Base-by-base conservation (phyloP, 139 green algal genomes). In the Coccomyxa sp. region DNA sequence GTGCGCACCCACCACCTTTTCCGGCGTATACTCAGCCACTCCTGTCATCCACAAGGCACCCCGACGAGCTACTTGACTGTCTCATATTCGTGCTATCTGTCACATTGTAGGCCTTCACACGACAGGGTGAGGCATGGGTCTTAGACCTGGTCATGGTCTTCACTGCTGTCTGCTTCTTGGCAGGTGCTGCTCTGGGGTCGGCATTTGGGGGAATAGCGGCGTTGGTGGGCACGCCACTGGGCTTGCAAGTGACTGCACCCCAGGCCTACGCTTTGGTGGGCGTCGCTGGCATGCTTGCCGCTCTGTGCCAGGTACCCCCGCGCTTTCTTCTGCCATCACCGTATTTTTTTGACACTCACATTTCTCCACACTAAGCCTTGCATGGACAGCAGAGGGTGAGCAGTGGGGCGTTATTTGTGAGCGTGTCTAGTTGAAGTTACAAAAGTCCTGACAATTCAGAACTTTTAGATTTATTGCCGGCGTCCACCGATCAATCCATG, bases 271-370 rank as follows among this genome's bases (percentile, higher is more conserved):
- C 92, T 12, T 85, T 97, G 23, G 92, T 96, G 28, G 93, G 94
- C 23, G 94, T 96, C 79, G 94, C 91, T 13, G 90, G 87, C 27
- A 92, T 94, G 84, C 92, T 97, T 16, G 93, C 92, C 28, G 87
- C 84, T 63, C 85, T 78, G 30, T 91, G 88, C 68, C 80, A 85
- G 71, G 77, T 81, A 4, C 18, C n/a, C n/a, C n/a, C 18, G 21
- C 15, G 13, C 16, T 18, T n/a, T 1, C 71, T 77, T 4, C 1
- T 77, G 71, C 27, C 23, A 28, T 71, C 63, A 71, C 63, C 21
- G 1, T 12, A 45, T 1, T 25, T 30, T 77, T 45, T 77, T 77
- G 27, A 25, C 31, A 63, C 14, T 11, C 30, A 59, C 66, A 31
- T 60, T 27, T 78, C 30, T 78, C 25, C 28, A 78, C 14, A 45